phyloP scores from a whole-genome alignment of 2,329 filamentous ascomycete genomes.

The Ilyonectria mors-panacis region DNA sequence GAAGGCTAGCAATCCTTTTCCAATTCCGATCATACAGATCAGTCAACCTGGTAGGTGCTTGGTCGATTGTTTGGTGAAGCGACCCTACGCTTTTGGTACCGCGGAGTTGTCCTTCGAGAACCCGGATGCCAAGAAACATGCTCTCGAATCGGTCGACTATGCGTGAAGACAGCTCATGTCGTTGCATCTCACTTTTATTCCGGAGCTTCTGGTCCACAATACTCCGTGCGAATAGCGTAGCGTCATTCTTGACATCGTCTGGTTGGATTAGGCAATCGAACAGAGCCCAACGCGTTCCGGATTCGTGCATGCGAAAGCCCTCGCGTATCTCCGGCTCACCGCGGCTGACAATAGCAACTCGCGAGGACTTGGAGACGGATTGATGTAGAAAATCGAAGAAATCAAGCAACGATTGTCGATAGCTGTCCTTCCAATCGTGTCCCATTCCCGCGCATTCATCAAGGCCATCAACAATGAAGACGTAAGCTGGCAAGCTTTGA shows the following conservation, averaged over 20 bases:
- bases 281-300: not conserved
- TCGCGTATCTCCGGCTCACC: slow-evolving; percentile 41
- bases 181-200: slow-evolving; percentile 42
- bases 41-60: slow-evolving; percentile 47
- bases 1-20: slow-evolving; percentile 43
- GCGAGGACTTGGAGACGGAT: slow-evolving; percentile 5
- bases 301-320: slow-evolving; percentile 19
- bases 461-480: slow-evolving; percentile 49
- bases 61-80: slow-evolving; percentile 47
- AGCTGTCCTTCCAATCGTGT: slow-evolving; percentile 7
- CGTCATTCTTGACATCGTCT: slow-evolving; percentile 44
- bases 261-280: slow-evolving; percentile 11
- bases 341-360: slow-evolving; percentile 46
- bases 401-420: slow-evolving; percentile 1
- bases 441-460: slow-evolving; percentile 46
- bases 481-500: slow-evolving; percentile 30
- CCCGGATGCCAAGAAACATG: slow-evolving; percentile 51
- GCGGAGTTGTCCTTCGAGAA: slow-evolving; percentile 46
- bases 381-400: slow-evolving; percentile 9
- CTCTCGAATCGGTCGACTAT: slow-evolving; percentile 49
- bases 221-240: slow-evolving; percentile 38
- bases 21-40: slow-evolving; percentile 51
- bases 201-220: slow-evolving; percentile 49
- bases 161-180: slow-evolving; percentile 40
- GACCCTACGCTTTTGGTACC: slow-evolving; percentile 46